Conservation (phyloP, 345 rosid genomes). For the Trapa incisa region DNA sequence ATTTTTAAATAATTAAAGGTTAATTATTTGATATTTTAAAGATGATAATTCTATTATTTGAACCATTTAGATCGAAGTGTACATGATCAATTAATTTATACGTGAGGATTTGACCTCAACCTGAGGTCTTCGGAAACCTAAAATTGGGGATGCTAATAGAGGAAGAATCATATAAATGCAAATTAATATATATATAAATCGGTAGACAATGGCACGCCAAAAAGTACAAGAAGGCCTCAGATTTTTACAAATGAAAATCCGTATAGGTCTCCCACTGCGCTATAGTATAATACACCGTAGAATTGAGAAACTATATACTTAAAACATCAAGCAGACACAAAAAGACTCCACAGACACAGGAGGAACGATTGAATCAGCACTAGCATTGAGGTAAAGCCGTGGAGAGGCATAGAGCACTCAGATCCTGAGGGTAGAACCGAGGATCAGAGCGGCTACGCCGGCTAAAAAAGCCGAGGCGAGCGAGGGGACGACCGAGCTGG, state of each 20-base stretch:
- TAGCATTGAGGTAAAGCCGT: background rate
- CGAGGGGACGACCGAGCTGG: constrained; percentile 30
- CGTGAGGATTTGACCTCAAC: too few relatives aligned
- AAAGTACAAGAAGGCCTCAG: background rate
- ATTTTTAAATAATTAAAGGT: too few relatives aligned
- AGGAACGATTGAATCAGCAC: background rate
- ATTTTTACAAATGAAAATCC: too few relatives aligned
- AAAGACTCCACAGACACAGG: background rate
- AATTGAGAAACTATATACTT: background rate
- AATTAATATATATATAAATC: too few relatives aligned
- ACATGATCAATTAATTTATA: too few relatives aligned
- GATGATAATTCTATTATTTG: too few relatives aligned
- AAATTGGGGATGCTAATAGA: too few relatives aligned
- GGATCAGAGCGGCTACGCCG: constrained; percentile 24
- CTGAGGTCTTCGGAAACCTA: too few relatives aligned
- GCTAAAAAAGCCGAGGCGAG: constrained; percentile 27
- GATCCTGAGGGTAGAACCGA: constrained; percentile 40
- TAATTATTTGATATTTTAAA: too few relatives aligned
- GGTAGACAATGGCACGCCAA: background rate
- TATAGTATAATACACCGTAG: background rate
- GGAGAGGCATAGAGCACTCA: constrained; percentile 13
- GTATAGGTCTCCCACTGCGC: too few relatives aligned
- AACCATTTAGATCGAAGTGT: too few relatives aligned
- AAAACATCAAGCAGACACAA: background rate
- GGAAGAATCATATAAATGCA: too few relatives aligned